Conservation (phyloP, 139 green algal genomes). For the Diplosphaera chodatii region DNA sequence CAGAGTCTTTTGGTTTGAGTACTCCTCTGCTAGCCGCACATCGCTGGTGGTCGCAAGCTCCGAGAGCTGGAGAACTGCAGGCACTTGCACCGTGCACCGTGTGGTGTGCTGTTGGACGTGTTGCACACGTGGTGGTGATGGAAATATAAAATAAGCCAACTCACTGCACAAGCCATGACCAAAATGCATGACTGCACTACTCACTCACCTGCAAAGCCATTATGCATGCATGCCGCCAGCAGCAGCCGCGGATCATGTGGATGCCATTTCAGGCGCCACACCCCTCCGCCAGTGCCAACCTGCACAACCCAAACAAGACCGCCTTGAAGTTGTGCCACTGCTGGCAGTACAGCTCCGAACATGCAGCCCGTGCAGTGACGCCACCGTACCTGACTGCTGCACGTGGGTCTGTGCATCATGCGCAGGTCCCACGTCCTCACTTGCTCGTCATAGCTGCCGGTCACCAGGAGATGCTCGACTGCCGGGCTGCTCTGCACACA, state of each 20-base stretch:
- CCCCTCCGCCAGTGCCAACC: conserved; percentile 63
- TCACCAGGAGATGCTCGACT: conserved; percentile 51
- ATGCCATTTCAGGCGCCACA: conserved; percentile 81
- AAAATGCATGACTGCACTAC: too few species aligned
- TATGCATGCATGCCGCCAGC: conserved; percentile 80
- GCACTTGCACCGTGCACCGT: not conserved
- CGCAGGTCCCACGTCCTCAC: conserved; percentile 76
- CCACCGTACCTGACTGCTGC: not conserved
- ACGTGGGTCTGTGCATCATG: not conserved
- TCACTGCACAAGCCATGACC: too few species aligned
- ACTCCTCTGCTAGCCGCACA: conserved; percentile 13
- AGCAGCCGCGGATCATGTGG: conserved; percentile 37
- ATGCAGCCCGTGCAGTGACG: too few species aligned
- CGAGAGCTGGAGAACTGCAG: not conserved
- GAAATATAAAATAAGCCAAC: too few species aligned
- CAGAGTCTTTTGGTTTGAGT: conserved; percentile 30
- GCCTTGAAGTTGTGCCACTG: too few species aligned
- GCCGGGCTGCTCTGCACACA: conserved; percentile 52
- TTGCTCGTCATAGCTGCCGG: conserved; percentile 83
- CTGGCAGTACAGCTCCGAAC: too few species aligned
- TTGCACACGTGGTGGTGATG: too few species aligned
- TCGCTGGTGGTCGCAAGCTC: not conserved
- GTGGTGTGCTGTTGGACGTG: too few species aligned
- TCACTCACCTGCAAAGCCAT: conserved; percentile 59
- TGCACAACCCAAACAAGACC: too few species aligned